These are phyloP conservation scores for Fragaria ananassa DNA, from an alignment of 306 rosid species.

Conservation along the genomic window DNA sequence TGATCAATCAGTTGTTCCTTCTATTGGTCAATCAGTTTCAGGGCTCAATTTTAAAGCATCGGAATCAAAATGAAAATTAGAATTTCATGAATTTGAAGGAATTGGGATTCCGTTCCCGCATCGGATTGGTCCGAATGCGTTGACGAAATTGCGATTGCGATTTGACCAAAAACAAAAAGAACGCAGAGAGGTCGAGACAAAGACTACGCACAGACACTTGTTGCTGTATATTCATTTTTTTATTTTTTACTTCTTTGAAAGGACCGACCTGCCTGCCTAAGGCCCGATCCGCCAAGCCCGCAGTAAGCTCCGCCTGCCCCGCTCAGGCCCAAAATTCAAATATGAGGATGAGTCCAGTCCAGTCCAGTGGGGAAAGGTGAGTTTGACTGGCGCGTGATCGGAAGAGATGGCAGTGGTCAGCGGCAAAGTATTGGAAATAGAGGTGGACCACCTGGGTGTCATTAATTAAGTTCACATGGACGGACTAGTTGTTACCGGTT, in stretches of 20 bases:
- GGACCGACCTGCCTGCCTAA: no score
- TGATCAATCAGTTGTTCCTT: not conserved
- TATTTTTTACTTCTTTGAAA: no score
- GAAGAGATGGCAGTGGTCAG: conserved; percentile 26
- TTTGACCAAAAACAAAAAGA: not conserved
- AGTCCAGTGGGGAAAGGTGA: no score
- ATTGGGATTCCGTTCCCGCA: not conserved
- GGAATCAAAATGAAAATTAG: not conserved
- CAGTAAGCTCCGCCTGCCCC: no score
- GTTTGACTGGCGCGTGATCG: conserved; percentile 19
- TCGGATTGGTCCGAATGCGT: not conserved
- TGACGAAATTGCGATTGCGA: conserved; percentile 1
- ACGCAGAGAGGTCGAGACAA: not conserved
- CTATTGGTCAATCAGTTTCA: not conserved
- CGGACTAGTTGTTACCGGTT: not conserved
- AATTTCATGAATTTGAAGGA: not conserved
- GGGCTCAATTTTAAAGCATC: no score
- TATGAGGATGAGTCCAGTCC: no score
- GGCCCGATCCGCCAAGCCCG: no score
- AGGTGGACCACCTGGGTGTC: not conserved
- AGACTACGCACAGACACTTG: not conserved
- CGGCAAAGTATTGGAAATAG: conserved; percentile 15
- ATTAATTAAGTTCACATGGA: conserved; percentile 45
- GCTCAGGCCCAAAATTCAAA: no score
- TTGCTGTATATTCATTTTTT: no score